Conservation (phyloP, 2,329 filamentous ascomycete genomes). For the Bipolaris bicolor region DNA sequence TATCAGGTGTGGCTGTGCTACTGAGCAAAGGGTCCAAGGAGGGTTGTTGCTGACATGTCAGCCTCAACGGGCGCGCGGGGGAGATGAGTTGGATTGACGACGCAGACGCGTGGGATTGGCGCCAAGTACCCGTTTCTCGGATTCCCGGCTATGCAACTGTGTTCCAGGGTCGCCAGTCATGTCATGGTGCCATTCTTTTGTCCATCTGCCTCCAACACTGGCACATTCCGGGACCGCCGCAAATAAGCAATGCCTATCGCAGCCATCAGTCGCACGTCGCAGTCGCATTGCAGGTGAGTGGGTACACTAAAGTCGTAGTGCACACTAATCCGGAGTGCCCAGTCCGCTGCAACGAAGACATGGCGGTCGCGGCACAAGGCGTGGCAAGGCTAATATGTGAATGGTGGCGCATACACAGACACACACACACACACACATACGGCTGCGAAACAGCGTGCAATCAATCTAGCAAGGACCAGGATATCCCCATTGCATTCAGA, state of each 20-base stretch:
- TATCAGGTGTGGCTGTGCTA: constrained; percentile 19
- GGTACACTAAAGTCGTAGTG: constrained; percentile 14
- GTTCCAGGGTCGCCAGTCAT: not conserved
- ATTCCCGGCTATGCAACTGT: constrained; percentile 7
- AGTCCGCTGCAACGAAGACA: constrained; percentile 1
- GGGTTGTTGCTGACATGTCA: constrained; percentile 21
- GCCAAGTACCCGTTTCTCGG: constrained; percentile 31
- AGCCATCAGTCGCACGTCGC: constrained; percentile 6
- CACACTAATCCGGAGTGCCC: constrained; percentile 8
- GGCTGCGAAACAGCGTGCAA: not conserved
- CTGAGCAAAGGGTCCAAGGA: constrained; percentile 16
- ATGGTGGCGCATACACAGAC: not conserved
- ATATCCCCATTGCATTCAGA: not conserved
- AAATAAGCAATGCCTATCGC: not conserved
- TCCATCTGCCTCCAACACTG: not conserved
- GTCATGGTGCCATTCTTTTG: not conserved
- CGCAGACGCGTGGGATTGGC: constrained; percentile 17
- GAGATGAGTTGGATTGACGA: constrained; percentile 16
- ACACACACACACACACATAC: not conserved
- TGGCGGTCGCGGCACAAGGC: not conserved
- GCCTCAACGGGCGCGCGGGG: constrained; percentile 25
- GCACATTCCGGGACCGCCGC: constrained; percentile 2
- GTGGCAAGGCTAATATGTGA: not conserved
- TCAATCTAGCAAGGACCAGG: no score
- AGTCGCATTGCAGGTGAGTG: constrained; percentile 4